phyloP scores from a whole-genome alignment of 805 yeast species.

The Komagataella kurtzmanii region DNA sequence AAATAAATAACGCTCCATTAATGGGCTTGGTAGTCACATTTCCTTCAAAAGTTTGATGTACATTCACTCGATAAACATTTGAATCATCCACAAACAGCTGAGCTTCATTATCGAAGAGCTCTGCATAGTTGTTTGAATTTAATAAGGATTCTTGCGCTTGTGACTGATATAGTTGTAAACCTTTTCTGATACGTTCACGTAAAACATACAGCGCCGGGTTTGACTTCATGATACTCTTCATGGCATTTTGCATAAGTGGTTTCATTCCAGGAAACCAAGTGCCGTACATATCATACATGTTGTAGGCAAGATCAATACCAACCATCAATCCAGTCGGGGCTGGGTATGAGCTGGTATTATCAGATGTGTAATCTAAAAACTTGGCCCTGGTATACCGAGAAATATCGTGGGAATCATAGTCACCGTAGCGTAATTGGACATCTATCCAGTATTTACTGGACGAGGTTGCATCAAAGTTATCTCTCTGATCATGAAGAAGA shows the following conservation, averaged over 20 bases:
- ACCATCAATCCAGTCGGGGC: slow-evolving; percentile 86
- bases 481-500: slow-evolving; percentile 57
- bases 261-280: slow-evolving; percentile 96
- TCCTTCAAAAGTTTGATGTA: slow-evolving; percentile 87
- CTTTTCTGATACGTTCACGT: slow-evolving; percentile 89
- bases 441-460: slow-evolving; percentile 85
- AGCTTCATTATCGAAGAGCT: slow-evolving; percentile 70
- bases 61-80: slow-evolving; percentile 85
- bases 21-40: slow-evolving; percentile 85
- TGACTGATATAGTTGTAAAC: slow-evolving; percentile 83
- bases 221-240: slow-evolving; percentile 88
- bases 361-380: slow-evolving; percentile 85
- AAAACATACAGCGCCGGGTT: slow-evolving; percentile 88
- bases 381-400: slow-evolving; percentile 89
- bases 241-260: slow-evolving; percentile 77
- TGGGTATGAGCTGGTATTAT: slow-evolving; percentile 75
- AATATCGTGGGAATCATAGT: slow-evolving; percentile 94
- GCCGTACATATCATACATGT: slow-evolving; percentile 93
- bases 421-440: slow-evolving; percentile 91
- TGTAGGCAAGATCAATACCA: slow-evolving; percentile 88
- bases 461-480: slow-evolving; percentile 40
- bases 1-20: slow-evolving; percentile 83
- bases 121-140: slow-evolving; percentile 82
- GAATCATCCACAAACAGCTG: slow-evolving; percentile 88
- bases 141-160: slow-evolving; percentile 88